Evolutionary conservation across 805 yeast species (phyloP).

Genomic region (Yarrowia porcina): DNA sequence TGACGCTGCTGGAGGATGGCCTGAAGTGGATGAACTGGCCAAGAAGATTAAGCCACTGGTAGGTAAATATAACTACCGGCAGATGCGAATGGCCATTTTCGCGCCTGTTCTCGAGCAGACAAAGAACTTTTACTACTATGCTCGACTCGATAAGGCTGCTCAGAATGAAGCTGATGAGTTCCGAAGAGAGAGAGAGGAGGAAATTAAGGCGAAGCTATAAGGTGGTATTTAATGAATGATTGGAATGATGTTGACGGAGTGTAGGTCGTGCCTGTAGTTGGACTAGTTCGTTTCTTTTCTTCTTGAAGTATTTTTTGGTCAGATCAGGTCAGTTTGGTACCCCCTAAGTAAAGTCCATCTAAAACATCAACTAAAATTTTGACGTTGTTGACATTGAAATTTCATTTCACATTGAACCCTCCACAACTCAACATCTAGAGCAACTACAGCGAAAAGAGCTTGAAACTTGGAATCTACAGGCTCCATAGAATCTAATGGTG

Average conservation of each 20-base stretch:
- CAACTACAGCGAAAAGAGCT: too few relatives aligned
- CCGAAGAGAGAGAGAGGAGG: not conserved
- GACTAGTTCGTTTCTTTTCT: too few relatives aligned
- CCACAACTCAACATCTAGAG: not conserved
- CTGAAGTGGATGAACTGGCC: constrained; percentile 3
- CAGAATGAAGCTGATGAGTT: not conserved
- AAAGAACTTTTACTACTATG: not conserved
- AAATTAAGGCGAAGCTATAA: constrained; percentile 10
- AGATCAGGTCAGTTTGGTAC: too few relatives aligned
- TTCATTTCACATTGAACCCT: too few relatives aligned
- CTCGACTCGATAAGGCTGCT: not conserved
- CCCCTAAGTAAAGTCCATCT: not conserved
- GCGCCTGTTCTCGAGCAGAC: not conserved
- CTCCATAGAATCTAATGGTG: not conserved
- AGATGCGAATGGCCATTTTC: constrained; percentile 17
- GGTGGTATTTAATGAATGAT: too few relatives aligned
- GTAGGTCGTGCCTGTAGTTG: too few relatives aligned
- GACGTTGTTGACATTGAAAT: not conserved
- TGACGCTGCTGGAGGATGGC: constrained; percentile 37
- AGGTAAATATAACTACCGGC: not conserved
- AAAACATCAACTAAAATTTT: not conserved
- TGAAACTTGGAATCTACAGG: too few relatives aligned
- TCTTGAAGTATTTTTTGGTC: too few relatives aligned
- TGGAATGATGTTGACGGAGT: too few relatives aligned
- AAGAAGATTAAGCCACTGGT: not conserved